Conservation (phyloP, 208 protist species). For the Leishmania guyanensis region DNA sequence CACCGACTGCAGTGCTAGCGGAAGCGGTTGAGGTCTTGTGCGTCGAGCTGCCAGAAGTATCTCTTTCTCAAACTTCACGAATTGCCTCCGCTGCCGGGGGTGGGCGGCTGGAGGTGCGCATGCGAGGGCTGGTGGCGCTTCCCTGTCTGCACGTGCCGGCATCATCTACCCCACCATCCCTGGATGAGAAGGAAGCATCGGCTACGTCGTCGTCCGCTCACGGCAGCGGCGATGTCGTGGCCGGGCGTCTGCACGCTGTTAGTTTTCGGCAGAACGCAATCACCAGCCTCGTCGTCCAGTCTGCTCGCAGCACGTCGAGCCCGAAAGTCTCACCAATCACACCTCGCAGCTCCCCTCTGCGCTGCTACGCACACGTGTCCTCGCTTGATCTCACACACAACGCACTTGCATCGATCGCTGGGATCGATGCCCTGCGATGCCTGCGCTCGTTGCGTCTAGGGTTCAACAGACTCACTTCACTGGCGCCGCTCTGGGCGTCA, state of each 20-base stretch:
- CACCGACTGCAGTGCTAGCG: background rate
- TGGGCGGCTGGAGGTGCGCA: conserved; percentile 30
- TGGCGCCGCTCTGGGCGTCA: conserved; percentile 55
- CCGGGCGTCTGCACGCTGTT: conserved; percentile 30
- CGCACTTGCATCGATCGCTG: conserved; percentile 42
- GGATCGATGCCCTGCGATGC: conserved; percentile 47
- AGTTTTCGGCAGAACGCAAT: conserved; percentile 52
- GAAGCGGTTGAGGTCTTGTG: conserved; percentile 2
- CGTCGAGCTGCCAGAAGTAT: background rate
- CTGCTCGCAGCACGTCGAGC: background rate
- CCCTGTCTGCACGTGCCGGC: conserved; percentile 47
- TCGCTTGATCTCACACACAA: conserved; percentile 70
- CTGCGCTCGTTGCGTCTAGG: conserved; percentile 58
- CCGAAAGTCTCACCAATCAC: background rate
- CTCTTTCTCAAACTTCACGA: background rate
- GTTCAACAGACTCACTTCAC: conserved; percentile 53
- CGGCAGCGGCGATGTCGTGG: conserved; percentile 37
- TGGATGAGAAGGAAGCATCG: background rate
- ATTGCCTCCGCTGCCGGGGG: background rate
- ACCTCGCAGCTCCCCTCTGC: conserved; percentile 28
- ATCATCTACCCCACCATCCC: background rate
- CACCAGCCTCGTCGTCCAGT: conserved; percentile 18
- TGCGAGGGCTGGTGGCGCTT: conserved; percentile 27
- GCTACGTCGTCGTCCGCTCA: conserved; percentile 17
- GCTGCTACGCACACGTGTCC: conserved; percentile 42